Percentiles rank a stretch among this genome's conserved stretches.
Conservation (phyloP, 2,329 filamentous ascomycete species). For the Fusarium sp. region DNA sequence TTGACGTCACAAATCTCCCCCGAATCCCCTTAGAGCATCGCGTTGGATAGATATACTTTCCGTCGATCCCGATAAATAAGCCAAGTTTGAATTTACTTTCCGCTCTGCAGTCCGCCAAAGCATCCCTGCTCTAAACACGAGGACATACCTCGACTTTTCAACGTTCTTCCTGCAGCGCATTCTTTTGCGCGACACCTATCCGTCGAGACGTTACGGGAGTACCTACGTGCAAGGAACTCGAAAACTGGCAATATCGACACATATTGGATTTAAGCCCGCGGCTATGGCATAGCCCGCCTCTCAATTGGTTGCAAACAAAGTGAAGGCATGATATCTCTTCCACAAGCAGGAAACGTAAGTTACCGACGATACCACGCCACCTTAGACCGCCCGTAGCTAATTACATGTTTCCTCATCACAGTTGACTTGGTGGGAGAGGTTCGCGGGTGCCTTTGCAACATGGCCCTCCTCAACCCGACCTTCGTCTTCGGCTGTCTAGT, state of each 20-base stretch:
- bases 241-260: conserved; percentile 34
- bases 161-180: neutral
- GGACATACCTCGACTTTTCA: neutral
- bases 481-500: conserved; percentile 89
- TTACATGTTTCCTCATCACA: conserved; percentile 14
- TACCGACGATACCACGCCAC: conserved; percentile 32
- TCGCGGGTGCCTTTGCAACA: conserved; percentile 49
- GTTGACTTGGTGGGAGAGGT: conserved; percentile 43
- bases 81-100: conserved; percentile 28
- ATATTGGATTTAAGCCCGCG: conserved; percentile 27
- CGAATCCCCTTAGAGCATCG: conserved; percentile 30
- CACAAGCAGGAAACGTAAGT: conserved; percentile 40
- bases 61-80: conserved; percentile 37
- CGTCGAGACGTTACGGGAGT: conserved; percentile 15
- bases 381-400: conserved; percentile 42
- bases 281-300: conserved; percentile 43
- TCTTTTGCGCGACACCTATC: neutral
- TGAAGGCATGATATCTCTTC: conserved; percentile 45
- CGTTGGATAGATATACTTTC: conserved; percentile 39
- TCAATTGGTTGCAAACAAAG: conserved; percentile 30
- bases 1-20: conserved; percentile 44
- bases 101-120: conserved; percentile 9
- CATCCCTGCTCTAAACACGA: conserved; percentile 3
- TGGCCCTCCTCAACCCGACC: conserved; percentile 78
- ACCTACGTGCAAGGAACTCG: conserved; percentile 30